These are phyloP conservation scores for Mucor irregularis DNA, from an alignment of 371 early-diverging fungal genomes.

Conservation along the genomic window DNA sequence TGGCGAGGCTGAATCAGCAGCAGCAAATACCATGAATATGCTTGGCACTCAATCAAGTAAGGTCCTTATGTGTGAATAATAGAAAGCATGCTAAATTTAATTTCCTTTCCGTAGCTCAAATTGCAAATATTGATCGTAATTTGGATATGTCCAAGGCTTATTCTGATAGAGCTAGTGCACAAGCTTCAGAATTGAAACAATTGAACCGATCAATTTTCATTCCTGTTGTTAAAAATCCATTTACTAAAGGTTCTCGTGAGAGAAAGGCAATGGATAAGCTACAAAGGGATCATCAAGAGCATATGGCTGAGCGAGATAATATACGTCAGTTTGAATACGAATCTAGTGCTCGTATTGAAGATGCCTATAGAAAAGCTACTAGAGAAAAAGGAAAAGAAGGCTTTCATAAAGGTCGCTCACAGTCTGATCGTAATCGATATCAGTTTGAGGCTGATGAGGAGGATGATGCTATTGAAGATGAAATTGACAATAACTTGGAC, in stretches of 20 bases:
- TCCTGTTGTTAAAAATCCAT: constrained; percentile 66
- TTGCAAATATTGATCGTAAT: constrained; percentile 70
- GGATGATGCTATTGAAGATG: constrained; percentile 72
- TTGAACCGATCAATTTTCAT: constrained; percentile 81
- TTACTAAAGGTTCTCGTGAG: constrained; percentile 57
- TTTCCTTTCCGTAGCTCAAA: constrained; percentile 33
- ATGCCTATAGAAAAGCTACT: constrained; percentile 41
- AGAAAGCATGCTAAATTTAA: constrained; percentile 22
- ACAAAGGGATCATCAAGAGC: constrained; percentile 48
- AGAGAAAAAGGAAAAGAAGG: constrained; percentile 58
- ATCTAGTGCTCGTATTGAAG: constrained; percentile 50
- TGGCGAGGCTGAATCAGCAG: constrained; percentile 65
- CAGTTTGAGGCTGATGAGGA: constrained; percentile 65
- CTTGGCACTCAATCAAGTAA: constrained; percentile 65
- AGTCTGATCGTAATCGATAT: constrained; percentile 63
- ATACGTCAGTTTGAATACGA: constrained; percentile 50
- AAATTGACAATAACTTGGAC: constrained; percentile 79
- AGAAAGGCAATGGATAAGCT: constrained; percentile 51
- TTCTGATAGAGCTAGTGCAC: constrained; percentile 69
- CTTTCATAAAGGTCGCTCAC: constrained; percentile 53
- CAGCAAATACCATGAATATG: constrained; percentile 65
- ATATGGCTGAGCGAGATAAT: constrained; percentile 38
- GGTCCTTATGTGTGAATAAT: not conserved
- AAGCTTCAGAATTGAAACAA: constrained; percentile 75
- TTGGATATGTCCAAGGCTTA: constrained; percentile 74